These are phyloP conservation scores for Scleromitrula shiraiana DNA, from an alignment of 2,329 filamentous ascomycete genomes.

Conservation along the genomic window DNA sequence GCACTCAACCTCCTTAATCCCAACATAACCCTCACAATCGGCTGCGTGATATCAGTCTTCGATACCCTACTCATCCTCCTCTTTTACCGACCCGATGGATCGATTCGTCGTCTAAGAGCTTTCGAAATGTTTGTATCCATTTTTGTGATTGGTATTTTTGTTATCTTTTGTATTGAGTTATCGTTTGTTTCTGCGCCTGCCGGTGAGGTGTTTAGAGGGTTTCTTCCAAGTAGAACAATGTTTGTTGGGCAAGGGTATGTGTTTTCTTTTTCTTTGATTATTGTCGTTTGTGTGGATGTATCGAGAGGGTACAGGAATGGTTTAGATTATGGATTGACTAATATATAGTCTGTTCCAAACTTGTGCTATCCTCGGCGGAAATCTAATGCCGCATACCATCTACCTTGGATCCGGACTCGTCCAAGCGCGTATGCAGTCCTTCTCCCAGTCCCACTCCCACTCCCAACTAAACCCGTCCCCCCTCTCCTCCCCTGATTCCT, in stretches of 20 bases:
- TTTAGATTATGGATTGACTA: not conserved
- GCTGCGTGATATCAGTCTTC: conserved; percentile 57
- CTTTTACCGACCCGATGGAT: conserved; percentile 52
- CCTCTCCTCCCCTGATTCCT: too few species aligned
- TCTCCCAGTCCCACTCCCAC: conserved; percentile 42
- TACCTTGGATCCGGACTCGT: conserved; percentile 64
- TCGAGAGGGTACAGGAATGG: too few species aligned
- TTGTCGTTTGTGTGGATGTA: not conserved
- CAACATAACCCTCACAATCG: conserved; percentile 54
- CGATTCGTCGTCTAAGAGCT: conserved; percentile 46
- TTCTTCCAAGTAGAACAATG: conserved; percentile 50
- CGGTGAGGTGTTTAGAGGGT: conserved; percentile 53
- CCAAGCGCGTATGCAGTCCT: conserved; percentile 55
- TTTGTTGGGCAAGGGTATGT: conserved; percentile 45
- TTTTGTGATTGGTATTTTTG: conserved; percentile 55
- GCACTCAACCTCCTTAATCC: conserved; percentile 57
- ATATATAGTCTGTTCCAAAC: conserved; percentile 52
- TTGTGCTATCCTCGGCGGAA: conserved; percentile 68
- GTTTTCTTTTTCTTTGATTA: not conserved
- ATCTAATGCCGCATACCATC: conserved; percentile 61
- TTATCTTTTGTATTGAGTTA: conserved; percentile 62
- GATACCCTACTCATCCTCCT: conserved; percentile 60
- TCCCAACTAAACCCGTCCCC: conserved; percentile 22
- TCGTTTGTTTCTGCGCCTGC: conserved; percentile 48
- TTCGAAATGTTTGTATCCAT: conserved; percentile 56